Conservation (phyloP, 768 basidiomycete genomes). For the Tulasnella sp. region DNA sequence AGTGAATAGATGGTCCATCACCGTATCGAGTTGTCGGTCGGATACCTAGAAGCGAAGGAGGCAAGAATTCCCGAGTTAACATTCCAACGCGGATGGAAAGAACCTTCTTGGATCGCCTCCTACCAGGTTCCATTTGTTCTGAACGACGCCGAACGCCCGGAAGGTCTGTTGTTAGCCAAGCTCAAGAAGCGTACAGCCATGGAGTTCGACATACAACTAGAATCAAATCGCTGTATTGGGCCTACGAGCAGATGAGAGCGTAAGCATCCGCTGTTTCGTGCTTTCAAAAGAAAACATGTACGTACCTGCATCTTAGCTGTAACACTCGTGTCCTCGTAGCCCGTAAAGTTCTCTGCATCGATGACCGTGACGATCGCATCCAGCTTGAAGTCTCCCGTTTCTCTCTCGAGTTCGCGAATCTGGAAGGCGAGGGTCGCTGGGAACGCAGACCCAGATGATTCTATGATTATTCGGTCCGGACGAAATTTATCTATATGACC, state of each 20-base stretch:
- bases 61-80: not conserved
- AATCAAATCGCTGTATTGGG: conserved; percentile 90
- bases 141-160: not conserved
- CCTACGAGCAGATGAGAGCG: conserved; percentile 26
- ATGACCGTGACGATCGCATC: conserved; percentile 90
- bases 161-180: not conserved
- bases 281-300: not conserved
- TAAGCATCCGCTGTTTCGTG: conserved; percentile 26
- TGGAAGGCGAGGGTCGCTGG: conserved; percentile 94
- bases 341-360: conserved; percentile 83
- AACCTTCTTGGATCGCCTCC: conserved; percentile 2
- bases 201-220: conserved; percentile 51
- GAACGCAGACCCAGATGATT: conserved; percentile 93
- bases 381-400: conserved; percentile 68
- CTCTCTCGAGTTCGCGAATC: conserved; percentile 78
- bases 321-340: conserved; percentile 87
- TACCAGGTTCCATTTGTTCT: conserved; percentile 90
- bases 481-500: conserved; percentile 57
- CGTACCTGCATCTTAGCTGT: conserved; percentile 78
- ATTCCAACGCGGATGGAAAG: not conserved
- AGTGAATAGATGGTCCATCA: conserved; percentile 80
- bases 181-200: not conserved
- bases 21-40: conserved; percentile 68
- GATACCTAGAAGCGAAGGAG: conserved; percentile 31
- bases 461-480: conserved; percentile 90